Conservation (phyloP, 1,139 yeast species). For the Pneumocystis oryctolagi region DNA sequence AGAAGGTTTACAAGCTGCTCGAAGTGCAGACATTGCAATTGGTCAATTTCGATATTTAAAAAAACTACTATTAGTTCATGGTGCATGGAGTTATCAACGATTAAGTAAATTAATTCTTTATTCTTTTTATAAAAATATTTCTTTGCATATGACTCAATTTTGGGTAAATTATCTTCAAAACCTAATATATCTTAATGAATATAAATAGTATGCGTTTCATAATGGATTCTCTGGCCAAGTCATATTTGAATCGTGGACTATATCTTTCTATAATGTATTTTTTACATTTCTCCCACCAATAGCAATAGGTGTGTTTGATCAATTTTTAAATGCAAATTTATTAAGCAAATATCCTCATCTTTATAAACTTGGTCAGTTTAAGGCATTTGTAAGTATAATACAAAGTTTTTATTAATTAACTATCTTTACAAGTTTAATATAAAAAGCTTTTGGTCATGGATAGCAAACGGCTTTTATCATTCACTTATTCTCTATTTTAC, state of each 20-base stretch:
- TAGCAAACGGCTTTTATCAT: constrained; percentile 85
- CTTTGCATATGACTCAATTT: constrained; percentile 92
- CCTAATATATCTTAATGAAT: neutral
- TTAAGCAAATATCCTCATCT: constrained; percentile 85
- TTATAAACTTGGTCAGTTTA: constrained; percentile 77
- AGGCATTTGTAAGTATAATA: constrained; percentile 36
- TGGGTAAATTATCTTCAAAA: constrained; percentile 34
- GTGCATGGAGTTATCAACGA: constrained; percentile 95
- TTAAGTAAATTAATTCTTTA: constrained; percentile 81
- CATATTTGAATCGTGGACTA: constrained; percentile 93
- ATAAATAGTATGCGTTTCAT: constrained; percentile 49
- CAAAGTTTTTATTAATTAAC: neutral
- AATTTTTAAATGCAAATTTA: constrained; percentile 79
- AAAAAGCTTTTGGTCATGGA: constrained; percentile 94
- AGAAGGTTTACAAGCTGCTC: constrained; percentile 99
- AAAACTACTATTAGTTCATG: constrained; percentile 79
- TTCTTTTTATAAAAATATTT: constrained; percentile 89
- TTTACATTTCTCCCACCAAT: constrained; percentile 93
- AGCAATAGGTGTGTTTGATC: constrained; percentile 92
- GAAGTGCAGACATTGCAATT: constrained; percentile 93
- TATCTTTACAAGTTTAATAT: constrained; percentile 44
- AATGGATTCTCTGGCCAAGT: constrained; percentile 94
- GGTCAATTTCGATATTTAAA: constrained; percentile 85
- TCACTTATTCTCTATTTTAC: constrained; percentile 73
- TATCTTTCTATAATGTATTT: constrained; percentile 88